phyloP scores from a whole-genome alignment of 2,329 filamentous ascomycete genomes.

The Ceratocystiopsis brevicomis region DNA sequence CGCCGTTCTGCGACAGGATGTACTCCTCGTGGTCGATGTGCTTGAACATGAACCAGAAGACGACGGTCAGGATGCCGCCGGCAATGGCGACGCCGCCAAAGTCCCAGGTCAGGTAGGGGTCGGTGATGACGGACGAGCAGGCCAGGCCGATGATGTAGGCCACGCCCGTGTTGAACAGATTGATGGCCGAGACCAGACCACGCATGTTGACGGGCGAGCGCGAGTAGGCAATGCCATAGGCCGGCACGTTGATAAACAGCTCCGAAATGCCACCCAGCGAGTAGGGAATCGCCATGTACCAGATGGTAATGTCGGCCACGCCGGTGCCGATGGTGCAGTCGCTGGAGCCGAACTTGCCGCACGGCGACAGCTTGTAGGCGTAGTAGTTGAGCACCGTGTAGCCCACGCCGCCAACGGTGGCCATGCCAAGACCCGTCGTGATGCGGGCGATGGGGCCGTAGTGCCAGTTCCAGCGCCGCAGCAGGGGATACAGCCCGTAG shows the following conservation, averaged over 20 bases:
- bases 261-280: slow-evolving; percentile 30
- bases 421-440: slow-evolving; percentile 32
- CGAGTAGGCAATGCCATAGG: slow-evolving; percentile 36
- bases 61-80: slow-evolving; percentile 22
- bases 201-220: slow-evolving; percentile 64
- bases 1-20: slow-evolving; percentile 18
- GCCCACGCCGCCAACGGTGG: slow-evolving; percentile 25
- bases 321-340: slow-evolving; percentile 17
- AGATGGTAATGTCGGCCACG: slow-evolving; percentile 28
- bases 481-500: slow-evolving; percentile 44
- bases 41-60: slow-evolving; percentile 28
- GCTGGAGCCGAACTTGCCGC: slow-evolving; percentile 21
- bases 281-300: slow-evolving; percentile 37
- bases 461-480: slow-evolving; percentile 42
- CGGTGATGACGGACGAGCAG: slow-evolving; percentile 25
- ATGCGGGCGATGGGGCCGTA: slow-evolving; percentile 66
- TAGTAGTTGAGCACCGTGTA: slow-evolving; percentile 24
- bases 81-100: slow-evolving; percentile 28
- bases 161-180: slow-evolving; percentile 51
- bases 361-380: slow-evolving; percentile 23
- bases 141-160: slow-evolving; percentile 49
- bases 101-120: slow-evolving; percentile 30
- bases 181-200: slow-evolving; percentile 47
- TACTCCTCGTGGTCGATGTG: slow-evolving; percentile 29
- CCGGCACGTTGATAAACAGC: slow-evolving; percentile 32